phyloP scores from a whole-genome alignment of 2,329 filamentous ascomycete species.

The Meredithiella fracta region DNA sequence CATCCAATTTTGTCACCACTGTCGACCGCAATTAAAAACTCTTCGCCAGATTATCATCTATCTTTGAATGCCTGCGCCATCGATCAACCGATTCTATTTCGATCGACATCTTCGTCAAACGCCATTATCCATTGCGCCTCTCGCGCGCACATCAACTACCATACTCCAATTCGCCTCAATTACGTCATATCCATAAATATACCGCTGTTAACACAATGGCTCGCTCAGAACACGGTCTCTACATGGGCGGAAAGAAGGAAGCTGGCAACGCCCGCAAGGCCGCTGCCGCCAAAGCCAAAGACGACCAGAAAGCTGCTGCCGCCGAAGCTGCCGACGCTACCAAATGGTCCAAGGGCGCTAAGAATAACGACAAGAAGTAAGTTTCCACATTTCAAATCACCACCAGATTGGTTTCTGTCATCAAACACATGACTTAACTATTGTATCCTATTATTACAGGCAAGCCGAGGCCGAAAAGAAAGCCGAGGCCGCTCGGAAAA shows the following conservation, averaged over 20 bases:
- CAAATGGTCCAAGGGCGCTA: slow-evolving; percentile 74
- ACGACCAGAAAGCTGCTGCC: slow-evolving; percentile 51
- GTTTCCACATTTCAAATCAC: slow-evolving; percentile 20
- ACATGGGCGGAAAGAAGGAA: slow-evolving; percentile 75
- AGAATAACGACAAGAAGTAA: slow-evolving; percentile 76
- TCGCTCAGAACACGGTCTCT: slow-evolving; percentile 44
- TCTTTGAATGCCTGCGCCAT: too few relatives aligned
- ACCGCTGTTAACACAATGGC: slow-evolving; percentile 35
- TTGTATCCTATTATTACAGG: slow-evolving; percentile 28
- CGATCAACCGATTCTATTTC: too few relatives aligned
- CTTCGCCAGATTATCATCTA: too few relatives aligned
- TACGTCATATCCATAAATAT: too few relatives aligned
- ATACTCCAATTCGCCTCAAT: too few relatives aligned
- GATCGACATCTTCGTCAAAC: too few relatives aligned
- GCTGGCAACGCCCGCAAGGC: slow-evolving; percentile 86
- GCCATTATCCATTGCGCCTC: too few relatives aligned
- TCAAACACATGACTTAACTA: slow-evolving; percentile 1
- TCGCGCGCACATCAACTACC: too few relatives aligned
- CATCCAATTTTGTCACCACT: not conserved
- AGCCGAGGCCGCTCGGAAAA: slow-evolving; percentile 68
- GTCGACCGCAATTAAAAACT: not conserved
- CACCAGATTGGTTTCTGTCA: not conserved
- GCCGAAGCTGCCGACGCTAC: slow-evolving; percentile 50
- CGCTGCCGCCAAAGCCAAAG: slow-evolving; percentile 67
- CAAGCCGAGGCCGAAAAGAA: slow-evolving; percentile 74